phyloP scores from a whole-genome alignment of 495 filamentous ascomycete species.

The Tuber indicum region DNA sequence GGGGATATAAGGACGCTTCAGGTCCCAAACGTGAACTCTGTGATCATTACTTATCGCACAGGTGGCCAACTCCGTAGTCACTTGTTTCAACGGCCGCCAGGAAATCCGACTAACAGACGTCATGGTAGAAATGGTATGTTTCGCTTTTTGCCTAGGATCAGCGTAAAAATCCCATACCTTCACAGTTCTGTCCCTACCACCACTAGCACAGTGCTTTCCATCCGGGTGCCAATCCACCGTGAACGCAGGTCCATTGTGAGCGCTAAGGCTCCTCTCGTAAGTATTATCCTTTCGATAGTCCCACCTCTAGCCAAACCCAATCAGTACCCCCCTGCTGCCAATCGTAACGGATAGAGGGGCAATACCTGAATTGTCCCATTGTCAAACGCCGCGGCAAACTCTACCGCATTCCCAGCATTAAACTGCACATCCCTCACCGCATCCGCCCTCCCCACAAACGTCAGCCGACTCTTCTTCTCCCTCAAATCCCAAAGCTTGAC shows the following conservation, averaged over 20 bases:
- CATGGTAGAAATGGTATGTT: constrained; percentile 53
- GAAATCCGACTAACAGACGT: constrained; percentile 66
- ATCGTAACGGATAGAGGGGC: background rate
- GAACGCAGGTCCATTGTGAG: constrained; percentile 72
- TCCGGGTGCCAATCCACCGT: constrained; percentile 94
- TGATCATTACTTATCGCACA: constrained; percentile 62
- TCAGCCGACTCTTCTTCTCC: constrained; percentile 52
- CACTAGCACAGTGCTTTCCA: constrained; percentile 80
- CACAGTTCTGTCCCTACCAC: constrained; percentile 65
- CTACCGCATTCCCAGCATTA: constrained; percentile 57
- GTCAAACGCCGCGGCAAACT: constrained; percentile 88
- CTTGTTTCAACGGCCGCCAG: constrained; percentile 68
- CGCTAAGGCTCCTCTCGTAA: constrained; percentile 66
- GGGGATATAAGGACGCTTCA: constrained; percentile 77
- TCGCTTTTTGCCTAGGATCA: constrained; percentile 75
- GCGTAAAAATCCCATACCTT: constrained; percentile 87
- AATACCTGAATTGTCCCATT: constrained; percentile 46
- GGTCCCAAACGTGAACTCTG: constrained; percentile 83
- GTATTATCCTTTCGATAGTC: constrained; percentile 57
- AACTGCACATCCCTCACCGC: constrained; percentile 62
- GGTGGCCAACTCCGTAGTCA: constrained; percentile 57
- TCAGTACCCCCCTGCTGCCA: constrained; percentile 44
- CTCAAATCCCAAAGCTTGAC: constrained; percentile 76
- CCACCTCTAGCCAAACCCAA: constrained; percentile 51
- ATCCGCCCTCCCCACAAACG: constrained; percentile 62